Conservation (phyloP, 176 grass and related monocot species). For the Aechmea fasciata region DNA sequence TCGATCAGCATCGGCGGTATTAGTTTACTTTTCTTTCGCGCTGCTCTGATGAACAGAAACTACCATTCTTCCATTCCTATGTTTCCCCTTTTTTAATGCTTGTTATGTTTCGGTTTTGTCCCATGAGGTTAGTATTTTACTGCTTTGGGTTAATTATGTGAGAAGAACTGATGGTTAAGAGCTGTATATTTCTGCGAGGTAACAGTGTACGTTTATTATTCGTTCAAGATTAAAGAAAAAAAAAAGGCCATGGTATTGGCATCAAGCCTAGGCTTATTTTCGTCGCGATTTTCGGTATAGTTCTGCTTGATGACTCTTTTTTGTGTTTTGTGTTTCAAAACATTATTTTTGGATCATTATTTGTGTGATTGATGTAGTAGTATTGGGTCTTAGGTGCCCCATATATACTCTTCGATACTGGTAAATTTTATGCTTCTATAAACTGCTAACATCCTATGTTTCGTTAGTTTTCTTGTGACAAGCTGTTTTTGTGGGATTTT, state of each 20-base stretch:
- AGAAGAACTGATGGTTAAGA: slow-evolving; percentile 12
- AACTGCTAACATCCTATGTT: no score
- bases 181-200: slow-evolving; percentile 20
- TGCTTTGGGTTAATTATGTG: slow-evolving; percentile 2
- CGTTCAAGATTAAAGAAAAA: slow-evolving; percentile 7
- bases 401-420: no score
- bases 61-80: neutral
- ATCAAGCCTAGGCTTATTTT: no score
- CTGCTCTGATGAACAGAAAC: neutral
- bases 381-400: no score
- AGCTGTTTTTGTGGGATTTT: no score
- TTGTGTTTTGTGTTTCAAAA: no score
- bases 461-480: no score
- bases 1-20: neutral
- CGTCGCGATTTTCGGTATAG: no score
- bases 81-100: neutral
- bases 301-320: no score
- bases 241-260: neutral
- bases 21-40: neutral
- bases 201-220: slow-evolving; percentile 22
- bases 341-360: no score
- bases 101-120: slow-evolving; percentile 5
- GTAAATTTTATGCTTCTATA: no score
- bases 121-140: neutral
- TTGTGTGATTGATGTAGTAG: no score